Base-by-base conservation (phyloP, 768 basidiomycete genomes). In the Suillus variegatus region DNA sequence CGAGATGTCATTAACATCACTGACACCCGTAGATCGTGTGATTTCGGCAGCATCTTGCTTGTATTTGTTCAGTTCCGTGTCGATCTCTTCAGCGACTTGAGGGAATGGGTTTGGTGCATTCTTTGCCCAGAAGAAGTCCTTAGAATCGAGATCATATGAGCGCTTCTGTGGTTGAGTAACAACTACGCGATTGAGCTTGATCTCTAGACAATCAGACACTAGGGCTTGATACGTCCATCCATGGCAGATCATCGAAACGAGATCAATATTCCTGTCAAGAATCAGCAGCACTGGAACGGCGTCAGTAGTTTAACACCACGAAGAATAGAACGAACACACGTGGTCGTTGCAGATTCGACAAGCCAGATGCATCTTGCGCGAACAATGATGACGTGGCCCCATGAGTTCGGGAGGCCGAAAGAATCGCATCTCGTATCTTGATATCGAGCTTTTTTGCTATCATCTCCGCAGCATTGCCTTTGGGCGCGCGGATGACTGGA, bases 151-250 rank as follows among this genome's bases (percentile, higher is more conserved):
- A 78, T 99, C 97, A 71, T 99, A 98, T 0, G 93, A 89, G 61
- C 85, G 80, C 77, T 79, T 94, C 91, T 78, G 90, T 62, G 90
- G 84, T 61, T 85, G 85, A 1, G 88, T 83, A 40, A 99, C 90
- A 1, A 93, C 88, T 7, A 99, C 95, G 8, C 97, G 89, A 76
- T 99, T 99, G 20, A 99, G 85, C 76, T 93, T 96, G 83, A 99
- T 96, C 65, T 97, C 92, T 43, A 99, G 87, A 69, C 97, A 99
- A 74, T 99, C 97, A 32, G 97, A 97, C 1, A 99, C 92, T 36
- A 99, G 87, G 0, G 97, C 95, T 78, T 99, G 97, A 72, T 99
- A 99, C 46, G 97, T 99, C 97, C 97, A 99, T 3, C 96, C 96
- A 73, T 99, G 97, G 2, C 93, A 91, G 22, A 99, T 75, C 82